Evolutionary conservation across 495 filamentous ascomycete species (phyloP).

Genomic region (Corynascus novoguineensis): DNA sequence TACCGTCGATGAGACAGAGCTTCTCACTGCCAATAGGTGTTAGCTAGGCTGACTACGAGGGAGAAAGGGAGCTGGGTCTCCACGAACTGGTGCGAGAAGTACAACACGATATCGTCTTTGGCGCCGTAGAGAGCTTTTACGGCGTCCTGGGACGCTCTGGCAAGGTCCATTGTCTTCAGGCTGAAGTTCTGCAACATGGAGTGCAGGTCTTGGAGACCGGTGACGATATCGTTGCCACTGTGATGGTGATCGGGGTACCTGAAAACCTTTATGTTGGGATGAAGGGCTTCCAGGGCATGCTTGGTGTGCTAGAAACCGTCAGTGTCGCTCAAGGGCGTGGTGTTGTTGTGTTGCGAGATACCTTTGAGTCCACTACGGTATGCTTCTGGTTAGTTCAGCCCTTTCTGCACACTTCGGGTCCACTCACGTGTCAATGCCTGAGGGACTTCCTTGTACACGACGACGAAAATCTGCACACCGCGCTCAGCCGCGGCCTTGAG

Average conservation of each 20-base stretch:
- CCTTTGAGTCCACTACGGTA: slow-evolving; percentile 72
- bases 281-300: slow-evolving; percentile 67
- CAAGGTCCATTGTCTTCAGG: slow-evolving; percentile 42
- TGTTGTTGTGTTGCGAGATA: slow-evolving; percentile 13
- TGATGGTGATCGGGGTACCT: slow-evolving; percentile 87
- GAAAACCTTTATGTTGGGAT: slow-evolving; percentile 87
- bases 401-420: neutral
- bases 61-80: neutral
- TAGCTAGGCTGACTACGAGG: neutral
- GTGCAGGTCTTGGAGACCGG: slow-evolving; percentile 32
- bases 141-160: slow-evolving; percentile 58
- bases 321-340: neutral
- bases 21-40: slow-evolving; percentile 60
- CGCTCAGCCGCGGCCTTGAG: slow-evolving; percentile 79
- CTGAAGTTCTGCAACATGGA: slow-evolving; percentile 39
- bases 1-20: slow-evolving; percentile 74
- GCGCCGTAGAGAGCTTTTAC: slow-evolving; percentile 73
- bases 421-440: slow-evolving; percentile 79
- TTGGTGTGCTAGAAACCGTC: slow-evolving; percentile 64
- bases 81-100: slow-evolving; percentile 77
- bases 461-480: slow-evolving; percentile 81
- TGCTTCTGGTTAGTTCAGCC: slow-evolving; percentile 6
- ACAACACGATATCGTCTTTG: slow-evolving; percentile 74
- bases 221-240: slow-evolving; percentile 53
- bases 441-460: slow-evolving; percentile 93